These are phyloP conservation scores for Warburgia ugandensis DNA, from an alignment of 164 flowering plant genomes.

Conservation along the genomic window DNA sequence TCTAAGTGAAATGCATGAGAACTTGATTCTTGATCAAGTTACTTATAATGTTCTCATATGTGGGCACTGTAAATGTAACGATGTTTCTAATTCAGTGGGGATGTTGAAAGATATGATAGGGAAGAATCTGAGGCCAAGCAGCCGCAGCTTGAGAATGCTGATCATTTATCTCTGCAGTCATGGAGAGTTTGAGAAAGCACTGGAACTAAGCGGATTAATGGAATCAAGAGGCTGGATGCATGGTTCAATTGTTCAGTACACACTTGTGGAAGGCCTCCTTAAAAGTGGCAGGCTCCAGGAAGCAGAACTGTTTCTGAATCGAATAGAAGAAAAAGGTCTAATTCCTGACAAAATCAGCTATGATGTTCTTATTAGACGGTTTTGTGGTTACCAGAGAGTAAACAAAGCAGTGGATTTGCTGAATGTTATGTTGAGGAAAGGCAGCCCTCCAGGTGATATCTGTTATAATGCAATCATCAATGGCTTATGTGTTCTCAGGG, in stretches of 20 bases:
- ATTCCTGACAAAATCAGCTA: slow-evolving; percentile 36
- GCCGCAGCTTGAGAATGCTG: slow-evolving; percentile 45
- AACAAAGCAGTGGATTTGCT: slow-evolving; percentile 57
- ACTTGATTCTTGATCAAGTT: slow-evolving; percentile 36
- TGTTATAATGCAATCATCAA: slow-evolving; percentile 55
- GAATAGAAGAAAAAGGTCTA: slow-evolving; percentile 34
- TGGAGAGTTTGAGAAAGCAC: slow-evolving; percentile 38
- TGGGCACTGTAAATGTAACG: slow-evolving; percentile 40
- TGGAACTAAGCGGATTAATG: slow-evolving; percentile 54
- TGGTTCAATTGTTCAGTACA: slow-evolving; percentile 47
- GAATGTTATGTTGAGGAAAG: slow-evolving; percentile 55
- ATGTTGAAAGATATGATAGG: slow-evolving; percentile 51
- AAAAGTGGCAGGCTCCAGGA: slow-evolving; percentile 34
- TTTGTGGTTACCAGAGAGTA: slow-evolving; percentile 35
- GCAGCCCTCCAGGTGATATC: slow-evolving; percentile 36
- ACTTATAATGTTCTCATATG: slow-evolving; percentile 61
- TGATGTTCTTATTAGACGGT: slow-evolving; percentile 45
- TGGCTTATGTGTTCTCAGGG: slow-evolving; percentile 30
- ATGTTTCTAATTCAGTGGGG: slow-evolving; percentile 33
- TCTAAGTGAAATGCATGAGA: slow-evolving; percentile 36
- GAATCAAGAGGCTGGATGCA: slow-evolving; percentile 53
- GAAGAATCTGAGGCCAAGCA: slow-evolving; percentile 48
- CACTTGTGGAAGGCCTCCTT: slow-evolving; percentile 42
- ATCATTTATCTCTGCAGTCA: slow-evolving; percentile 28
- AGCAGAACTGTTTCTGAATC: slow-evolving; percentile 51